Percentiles rank a stretch among this genome's conserved stretches.
Evolutionary conservation across 2,329 filamentous ascomycete species (phyloP).

Genomic region (Ceratocystis cubensis): DNA sequence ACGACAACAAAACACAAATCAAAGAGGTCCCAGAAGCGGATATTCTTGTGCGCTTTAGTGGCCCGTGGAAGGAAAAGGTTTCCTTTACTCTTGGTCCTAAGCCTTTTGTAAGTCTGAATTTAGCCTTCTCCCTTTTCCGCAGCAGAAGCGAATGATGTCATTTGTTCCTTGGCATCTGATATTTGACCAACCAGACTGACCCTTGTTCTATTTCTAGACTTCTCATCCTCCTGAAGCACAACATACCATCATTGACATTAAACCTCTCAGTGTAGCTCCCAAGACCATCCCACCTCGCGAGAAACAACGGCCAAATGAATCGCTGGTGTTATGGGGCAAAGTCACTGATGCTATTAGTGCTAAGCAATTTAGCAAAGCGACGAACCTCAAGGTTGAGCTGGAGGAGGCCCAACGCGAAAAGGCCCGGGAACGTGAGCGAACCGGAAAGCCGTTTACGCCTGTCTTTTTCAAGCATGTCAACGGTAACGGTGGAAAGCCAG

Average conservation of each 20-base stretch:
- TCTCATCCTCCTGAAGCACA: conserved; percentile 46
- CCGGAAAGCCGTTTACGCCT: conserved; percentile 63
- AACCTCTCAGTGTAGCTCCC: conserved; percentile 63
- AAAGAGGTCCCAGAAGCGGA: conserved; percentile 80
- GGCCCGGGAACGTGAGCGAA: conserved; percentile 63
- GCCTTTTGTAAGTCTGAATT: conserved; percentile 42
- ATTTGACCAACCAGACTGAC: background rate
- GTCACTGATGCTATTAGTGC: conserved; percentile 76
- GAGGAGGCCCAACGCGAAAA: conserved; percentile 82
- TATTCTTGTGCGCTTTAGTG: conserved; percentile 67
- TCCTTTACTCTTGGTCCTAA: conserved; percentile 48
- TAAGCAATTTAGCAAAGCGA: conserved; percentile 77
- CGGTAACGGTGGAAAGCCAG: conserved; percentile 43
- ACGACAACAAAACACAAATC: conserved; percentile 66
- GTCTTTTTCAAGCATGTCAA: conserved; percentile 63
- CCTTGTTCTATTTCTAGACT: conserved; percentile 26
- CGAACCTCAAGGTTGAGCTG: conserved; percentile 74
- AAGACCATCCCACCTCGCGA: conserved; percentile 70
- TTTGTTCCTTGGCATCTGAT: background rate
- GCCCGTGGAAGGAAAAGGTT: conserved; percentile 69
- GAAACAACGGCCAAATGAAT: conserved; percentile 78
- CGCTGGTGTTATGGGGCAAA: conserved; percentile 70
- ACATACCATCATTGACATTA: conserved; percentile 72
- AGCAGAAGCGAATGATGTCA: conserved; percentile 2
- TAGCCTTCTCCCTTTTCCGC: background rate